phyloP scores from a whole-genome alignment of 2,329 filamentous ascomycete genomes.

The Claviceps sp. region DNA sequence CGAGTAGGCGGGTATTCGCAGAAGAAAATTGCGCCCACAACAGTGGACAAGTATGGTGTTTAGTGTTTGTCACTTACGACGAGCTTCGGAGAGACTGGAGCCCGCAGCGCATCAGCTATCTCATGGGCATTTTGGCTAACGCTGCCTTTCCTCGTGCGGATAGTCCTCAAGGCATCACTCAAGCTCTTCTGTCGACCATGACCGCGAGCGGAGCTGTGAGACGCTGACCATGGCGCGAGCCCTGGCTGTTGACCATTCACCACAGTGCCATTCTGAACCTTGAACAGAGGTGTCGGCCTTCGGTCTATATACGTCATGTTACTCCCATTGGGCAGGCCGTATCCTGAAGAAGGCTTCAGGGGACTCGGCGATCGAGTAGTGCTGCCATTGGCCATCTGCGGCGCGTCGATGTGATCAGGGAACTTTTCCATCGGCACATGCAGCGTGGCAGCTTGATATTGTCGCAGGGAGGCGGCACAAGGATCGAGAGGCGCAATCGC shows the following conservation, averaged over 20 bases:
- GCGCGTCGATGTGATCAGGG: slow-evolving; percentile 37
- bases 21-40: background rate
- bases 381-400: slow-evolving; percentile 15
- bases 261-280: slow-evolving; percentile 2
- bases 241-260: background rate
- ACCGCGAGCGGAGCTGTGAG: slow-evolving; percentile 23
- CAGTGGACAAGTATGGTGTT: no score
- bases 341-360: slow-evolving; percentile 13
- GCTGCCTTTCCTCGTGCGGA: slow-evolving; percentile 68
- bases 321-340: slow-evolving; percentile 14
- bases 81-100: slow-evolving; percentile 76
- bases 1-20: background rate
- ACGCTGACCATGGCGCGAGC: slow-evolving; percentile 15
- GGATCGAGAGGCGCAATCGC: background rate
- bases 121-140: slow-evolving; percentile 89
- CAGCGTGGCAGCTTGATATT: background rate
- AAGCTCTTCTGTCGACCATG: slow-evolving; percentile 76
- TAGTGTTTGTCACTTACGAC: slow-evolving; percentile 44
- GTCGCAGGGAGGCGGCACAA: background rate
- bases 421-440: slow-evolving; percentile 38
- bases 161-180: slow-evolving; percentile 73
- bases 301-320: slow-evolving; percentile 12
- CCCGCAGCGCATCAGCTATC: slow-evolving; percentile 78
- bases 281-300: slow-evolving; percentile 2
- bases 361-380: slow-evolving; percentile 15